These are phyloP conservation scores for Psilocybe sp. DNA, from an alignment of 768 basidiomycete genomes.

Conservation along the genomic window DNA sequence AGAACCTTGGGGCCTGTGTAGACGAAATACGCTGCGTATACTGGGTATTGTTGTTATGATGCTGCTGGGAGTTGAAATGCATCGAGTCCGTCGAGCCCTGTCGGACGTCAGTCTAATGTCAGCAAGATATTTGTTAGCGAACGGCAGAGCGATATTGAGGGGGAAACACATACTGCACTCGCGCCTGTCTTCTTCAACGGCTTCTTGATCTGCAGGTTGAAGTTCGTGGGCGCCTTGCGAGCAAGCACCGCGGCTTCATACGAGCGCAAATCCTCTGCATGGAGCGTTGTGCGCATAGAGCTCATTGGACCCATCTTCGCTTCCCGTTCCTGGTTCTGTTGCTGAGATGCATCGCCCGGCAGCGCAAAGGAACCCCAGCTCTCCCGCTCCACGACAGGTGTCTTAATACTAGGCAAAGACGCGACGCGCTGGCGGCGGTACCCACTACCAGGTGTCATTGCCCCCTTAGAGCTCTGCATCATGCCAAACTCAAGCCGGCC, in stretches of 20 bases:
- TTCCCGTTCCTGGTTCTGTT: conserved; percentile 11
- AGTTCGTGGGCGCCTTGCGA: conserved; percentile 54
- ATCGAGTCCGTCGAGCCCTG: too few species aligned
- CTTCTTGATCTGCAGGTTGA: conserved; percentile 52
- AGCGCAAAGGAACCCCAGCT: conserved; percentile 8
- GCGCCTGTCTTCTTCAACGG: conserved; percentile 5
- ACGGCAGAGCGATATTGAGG: background rate
- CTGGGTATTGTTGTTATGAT: too few species aligned
- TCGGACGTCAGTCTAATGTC: too few species aligned
- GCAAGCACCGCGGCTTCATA: conserved; percentile 79
- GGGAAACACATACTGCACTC: conserved; percentile 4
- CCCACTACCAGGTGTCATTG: background rate
- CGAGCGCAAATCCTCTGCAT: conserved; percentile 61
- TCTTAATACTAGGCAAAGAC: conserved; percentile 68
- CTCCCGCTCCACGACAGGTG: conserved; percentile 44
- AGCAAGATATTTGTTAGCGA: background rate
- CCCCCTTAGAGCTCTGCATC: background rate
- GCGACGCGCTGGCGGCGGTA: conserved; percentile 45
- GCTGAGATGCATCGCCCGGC: conserved; percentile 13
- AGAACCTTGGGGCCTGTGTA: background rate
- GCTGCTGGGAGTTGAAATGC: too few species aligned
- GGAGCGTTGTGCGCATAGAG: conserved; percentile 38
- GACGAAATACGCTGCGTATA: too few species aligned
- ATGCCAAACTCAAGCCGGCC: conserved; percentile 5
- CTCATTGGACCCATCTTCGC: conserved; percentile 23